These are phyloP conservation scores for Penicillium bialowiezense DNA, from an alignment of 495 filamentous ascomycete species.

Conservation along the genomic window DNA sequence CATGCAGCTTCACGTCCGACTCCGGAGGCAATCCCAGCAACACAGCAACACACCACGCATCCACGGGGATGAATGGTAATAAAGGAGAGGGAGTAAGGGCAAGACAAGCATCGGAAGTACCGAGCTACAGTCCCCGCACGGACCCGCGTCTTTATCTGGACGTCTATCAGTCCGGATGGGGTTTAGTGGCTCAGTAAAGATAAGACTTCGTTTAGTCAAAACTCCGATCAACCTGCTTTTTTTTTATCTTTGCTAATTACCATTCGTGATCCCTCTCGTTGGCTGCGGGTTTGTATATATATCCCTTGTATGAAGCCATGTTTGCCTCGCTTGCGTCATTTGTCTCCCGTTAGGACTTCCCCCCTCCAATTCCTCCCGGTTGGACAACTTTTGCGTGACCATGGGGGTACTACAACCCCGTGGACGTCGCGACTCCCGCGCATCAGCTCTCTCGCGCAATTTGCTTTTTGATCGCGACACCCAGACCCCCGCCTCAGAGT, in stretches of 20 bases:
- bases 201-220: conserved; percentile 8
- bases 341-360: conserved; percentile 17
- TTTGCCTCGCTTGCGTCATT: conserved; percentile 20
- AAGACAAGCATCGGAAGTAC: no score
- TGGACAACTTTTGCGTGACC: conserved; percentile 11
- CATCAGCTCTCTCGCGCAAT: conserved; percentile 27
- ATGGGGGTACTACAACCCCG: conserved; percentile 41
- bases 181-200: conserved; percentile 1
- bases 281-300: not conserved
- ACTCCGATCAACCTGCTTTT: not conserved
- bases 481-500: conserved; percentile 16
- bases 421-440: conserved; percentile 35
- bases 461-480: conserved; percentile 22
- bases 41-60: no score
- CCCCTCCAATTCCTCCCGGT: not conserved
- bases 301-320: not conserved
- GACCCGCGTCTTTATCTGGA: not conserved
- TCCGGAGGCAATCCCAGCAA: not conserved
- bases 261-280: not conserved
- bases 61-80: no score
- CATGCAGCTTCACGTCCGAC: not conserved
- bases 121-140: no score
- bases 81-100: no score
- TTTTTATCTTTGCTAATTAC: conserved; percentile 5
- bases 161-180: not conserved